A percentile compares a stretch with the other conserved stretches of the same genome.
Conservation (phyloP, 768 basidiomycete species). For the Sarcomyxa edulis region DNA sequence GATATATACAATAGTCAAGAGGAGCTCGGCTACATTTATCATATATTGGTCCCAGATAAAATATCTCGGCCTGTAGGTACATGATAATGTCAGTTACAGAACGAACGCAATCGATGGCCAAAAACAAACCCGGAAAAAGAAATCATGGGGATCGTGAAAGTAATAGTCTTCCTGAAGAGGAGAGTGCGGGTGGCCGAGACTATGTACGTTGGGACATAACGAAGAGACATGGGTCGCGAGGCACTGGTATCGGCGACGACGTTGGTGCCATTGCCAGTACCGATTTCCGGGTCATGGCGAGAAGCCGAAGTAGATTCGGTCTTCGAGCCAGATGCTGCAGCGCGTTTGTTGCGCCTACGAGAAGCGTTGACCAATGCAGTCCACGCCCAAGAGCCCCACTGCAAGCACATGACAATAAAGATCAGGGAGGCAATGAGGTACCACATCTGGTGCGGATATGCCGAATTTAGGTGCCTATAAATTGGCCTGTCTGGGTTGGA, state of each 20-base stretch:
- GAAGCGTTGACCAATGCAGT: neutral
- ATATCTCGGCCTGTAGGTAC: too few relatives aligned
- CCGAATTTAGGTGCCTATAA: neutral
- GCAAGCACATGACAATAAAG: constrained; percentile 1
- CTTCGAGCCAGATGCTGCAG: too few relatives aligned
- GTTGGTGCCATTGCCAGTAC: neutral
- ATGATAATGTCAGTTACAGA: too few relatives aligned
- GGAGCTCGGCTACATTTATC: constrained; percentile 25
- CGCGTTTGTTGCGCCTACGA: too few relatives aligned
- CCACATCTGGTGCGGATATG: constrained; percentile 5
- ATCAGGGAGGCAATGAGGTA: constrained; percentile 3
- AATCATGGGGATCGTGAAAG: constrained; percentile 23
- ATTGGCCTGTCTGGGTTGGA: constrained; percentile 1
- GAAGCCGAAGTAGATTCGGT: neutral
- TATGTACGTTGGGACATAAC: constrained; percentile 10
- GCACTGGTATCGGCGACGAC: too few relatives aligned
- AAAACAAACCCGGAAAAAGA: too few relatives aligned
- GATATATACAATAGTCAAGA: constrained; percentile 3
- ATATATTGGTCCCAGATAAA: too few relatives aligned
- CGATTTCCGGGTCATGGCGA: neutral
- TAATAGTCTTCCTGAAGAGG: constrained; percentile 16
- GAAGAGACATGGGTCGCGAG: too few relatives aligned
- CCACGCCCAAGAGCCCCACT: neutral
- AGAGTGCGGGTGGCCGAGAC: constrained; percentile 12
- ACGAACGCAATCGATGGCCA: too few relatives aligned